Conservation (phyloP, 208 protist genomes). For the Acanthamoeba divionensis region DNA sequence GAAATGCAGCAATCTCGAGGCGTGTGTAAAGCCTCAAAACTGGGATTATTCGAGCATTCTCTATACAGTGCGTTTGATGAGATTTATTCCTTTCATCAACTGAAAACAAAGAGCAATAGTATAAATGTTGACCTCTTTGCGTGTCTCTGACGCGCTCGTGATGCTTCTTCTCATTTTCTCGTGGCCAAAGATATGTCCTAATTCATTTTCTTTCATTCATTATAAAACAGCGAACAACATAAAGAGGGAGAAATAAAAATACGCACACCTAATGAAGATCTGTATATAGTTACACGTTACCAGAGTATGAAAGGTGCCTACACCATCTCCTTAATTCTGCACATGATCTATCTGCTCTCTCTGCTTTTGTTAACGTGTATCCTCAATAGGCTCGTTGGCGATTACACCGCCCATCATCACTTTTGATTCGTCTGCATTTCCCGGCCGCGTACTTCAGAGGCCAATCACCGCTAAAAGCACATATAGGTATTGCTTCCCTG, state of each 20-base stretch:
- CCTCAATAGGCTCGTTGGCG: no score
- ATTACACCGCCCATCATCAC: constrained; percentile 24
- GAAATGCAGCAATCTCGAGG: no score
- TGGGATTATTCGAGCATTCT: no score
- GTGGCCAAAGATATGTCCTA: neutral
- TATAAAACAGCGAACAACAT: neutral
- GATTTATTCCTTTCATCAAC: no score
- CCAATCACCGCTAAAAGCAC: constrained; percentile 18
- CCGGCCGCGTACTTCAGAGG: neutral
- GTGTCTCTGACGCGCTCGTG: no score
- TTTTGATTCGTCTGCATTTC: neutral
- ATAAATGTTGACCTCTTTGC: no score
- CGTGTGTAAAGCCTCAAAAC: no score
- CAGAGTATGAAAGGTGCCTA: constrained; percentile 8
- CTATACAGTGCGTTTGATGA: no score
- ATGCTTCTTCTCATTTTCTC: neutral
- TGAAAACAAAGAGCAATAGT: no score
- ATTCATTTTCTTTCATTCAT: neutral
- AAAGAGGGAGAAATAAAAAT: neutral
- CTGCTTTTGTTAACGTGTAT: no score
- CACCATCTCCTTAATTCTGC: no score
- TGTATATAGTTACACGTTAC: neutral
- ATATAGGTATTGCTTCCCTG: neutral
- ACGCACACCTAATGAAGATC: neutral
- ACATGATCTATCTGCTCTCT: no score